Evolutionary conservation across 352 stramenopile species (phyloP).

Genomic region (Phytopythium chamaehyphon): DNA sequence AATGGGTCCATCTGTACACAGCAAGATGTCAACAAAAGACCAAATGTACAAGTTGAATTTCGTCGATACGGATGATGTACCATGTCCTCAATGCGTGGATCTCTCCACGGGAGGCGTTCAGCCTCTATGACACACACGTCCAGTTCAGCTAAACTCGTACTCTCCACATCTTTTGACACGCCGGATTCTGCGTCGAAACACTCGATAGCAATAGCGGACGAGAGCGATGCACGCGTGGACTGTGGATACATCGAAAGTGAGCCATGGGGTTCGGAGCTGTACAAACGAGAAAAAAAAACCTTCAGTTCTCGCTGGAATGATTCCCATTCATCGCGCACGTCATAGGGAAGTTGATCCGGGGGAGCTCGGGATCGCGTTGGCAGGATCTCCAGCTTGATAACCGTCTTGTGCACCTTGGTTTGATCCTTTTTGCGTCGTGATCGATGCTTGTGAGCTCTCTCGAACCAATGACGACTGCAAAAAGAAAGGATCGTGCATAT

Average conservation of each 20-base stretch:
- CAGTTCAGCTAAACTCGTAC: slow-evolving; percentile 32
- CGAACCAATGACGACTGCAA: slow-evolving; percentile 63
- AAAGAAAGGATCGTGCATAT: slow-evolving; percentile 46
- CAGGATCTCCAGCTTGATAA: slow-evolving; percentile 1
- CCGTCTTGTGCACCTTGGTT: slow-evolving; percentile 5
- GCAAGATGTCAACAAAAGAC: neutral
- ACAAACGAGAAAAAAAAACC: slow-evolving; percentile 12
- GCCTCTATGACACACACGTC: slow-evolving; percentile 38
- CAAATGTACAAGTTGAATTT: neutral
- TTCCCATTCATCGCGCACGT: slow-evolving; percentile 26
- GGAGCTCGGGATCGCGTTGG: slow-evolving; percentile 21
- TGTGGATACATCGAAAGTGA: slow-evolving; percentile 3
- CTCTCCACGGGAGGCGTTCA: slow-evolving; percentile 44
- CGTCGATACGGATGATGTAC: slow-evolving; percentile 14
- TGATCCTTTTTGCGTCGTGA: slow-evolving; percentile 3
- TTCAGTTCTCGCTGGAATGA: slow-evolving; percentile 21
- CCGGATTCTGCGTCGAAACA: slow-evolving; percentile 25
- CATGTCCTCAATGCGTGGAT: slow-evolving; percentile 33
- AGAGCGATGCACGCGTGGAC: slow-evolving; percentile 18
- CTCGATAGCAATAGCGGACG: slow-evolving; percentile 14
- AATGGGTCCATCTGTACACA: slow-evolving; percentile 49
- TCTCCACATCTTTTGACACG: slow-evolving; percentile 18
- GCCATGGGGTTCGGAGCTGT: neutral
- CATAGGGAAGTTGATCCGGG: slow-evolving; percentile 24
- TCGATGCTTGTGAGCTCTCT: slow-evolving; percentile 2